phyloP scores from a whole-genome alignment of 129 eudicot genomes.

The Saposhnikovia divaricata region DNA sequence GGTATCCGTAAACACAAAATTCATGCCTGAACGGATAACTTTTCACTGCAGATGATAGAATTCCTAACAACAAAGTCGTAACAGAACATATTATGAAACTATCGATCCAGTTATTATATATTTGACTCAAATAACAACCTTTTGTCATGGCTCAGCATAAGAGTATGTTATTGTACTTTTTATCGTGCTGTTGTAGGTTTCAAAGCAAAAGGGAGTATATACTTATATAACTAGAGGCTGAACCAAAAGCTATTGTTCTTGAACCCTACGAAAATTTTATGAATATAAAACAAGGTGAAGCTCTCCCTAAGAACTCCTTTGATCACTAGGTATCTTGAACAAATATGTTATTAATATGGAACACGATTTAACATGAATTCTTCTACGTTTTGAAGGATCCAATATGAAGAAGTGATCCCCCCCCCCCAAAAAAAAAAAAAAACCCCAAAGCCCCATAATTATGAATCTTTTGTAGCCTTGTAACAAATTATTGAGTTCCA shows the following conservation, averaged over 20 bases:
- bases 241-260: no score
- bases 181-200: neutral
- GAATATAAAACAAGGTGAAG: neutral
- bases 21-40: no score
- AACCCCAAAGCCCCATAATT: no score
- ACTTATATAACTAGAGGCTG: neutral
- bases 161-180: neutral
- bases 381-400: neutral
- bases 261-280: neutral
- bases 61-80: no score
- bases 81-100: no score
- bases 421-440: no score
- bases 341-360: neutral
- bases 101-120: no score
- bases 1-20: no score
- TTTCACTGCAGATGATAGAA: no score
- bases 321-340: neutral
- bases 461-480: neutral
- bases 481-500: neutral
- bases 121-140: no score
- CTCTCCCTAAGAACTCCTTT: neutral
- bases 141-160: neutral
- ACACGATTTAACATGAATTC: no score
- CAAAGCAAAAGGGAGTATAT: neutral
- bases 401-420: no score